A percentile compares a stretch with the other conserved stretches of the same genome.
phyloP scores from a whole-genome alignment of 306 rosid genomes.

The Corylus heterophylla region DNA sequence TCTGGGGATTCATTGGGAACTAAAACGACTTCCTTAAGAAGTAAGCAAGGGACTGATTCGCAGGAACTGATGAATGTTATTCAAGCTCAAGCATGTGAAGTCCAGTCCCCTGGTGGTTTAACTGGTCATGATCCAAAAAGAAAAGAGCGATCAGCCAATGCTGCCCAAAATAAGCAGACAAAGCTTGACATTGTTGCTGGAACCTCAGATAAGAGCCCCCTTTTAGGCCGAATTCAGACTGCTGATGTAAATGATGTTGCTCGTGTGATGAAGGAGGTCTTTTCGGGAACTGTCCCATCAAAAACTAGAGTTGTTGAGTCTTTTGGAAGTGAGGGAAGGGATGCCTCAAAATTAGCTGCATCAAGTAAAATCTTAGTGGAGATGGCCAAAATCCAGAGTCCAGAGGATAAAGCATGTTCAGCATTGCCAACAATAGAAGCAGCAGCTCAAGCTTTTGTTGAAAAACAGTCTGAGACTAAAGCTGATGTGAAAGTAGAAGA shows the following conservation, averaged over 20 bases:
- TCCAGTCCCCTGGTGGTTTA: slow-evolving; percentile 51
- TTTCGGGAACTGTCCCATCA: slow-evolving; percentile 79
- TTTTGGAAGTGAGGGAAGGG: slow-evolving; percentile 54
- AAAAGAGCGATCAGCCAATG: slow-evolving; percentile 58
- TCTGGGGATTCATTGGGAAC: slow-evolving; percentile 45
- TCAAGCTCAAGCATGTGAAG: slow-evolving; percentile 52
- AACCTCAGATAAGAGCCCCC: slow-evolving; percentile 60
- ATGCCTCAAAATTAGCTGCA: slow-evolving; percentile 29
- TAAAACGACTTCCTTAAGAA: slow-evolving; percentile 41
- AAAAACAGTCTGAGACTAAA: slow-evolving; percentile 27
- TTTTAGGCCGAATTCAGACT: slow-evolving; percentile 68
- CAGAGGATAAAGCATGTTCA: slow-evolving; percentile 38
- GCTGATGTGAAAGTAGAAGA: slow-evolving; percentile 24
- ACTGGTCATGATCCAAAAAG: slow-evolving; percentile 59
- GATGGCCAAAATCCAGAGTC: slow-evolving; percentile 30
- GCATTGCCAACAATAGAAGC: slow-evolving; percentile 15
- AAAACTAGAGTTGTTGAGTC: slow-evolving; percentile 60
- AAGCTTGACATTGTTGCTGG: slow-evolving; percentile 53
- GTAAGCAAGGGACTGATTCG: slow-evolving; percentile 45
- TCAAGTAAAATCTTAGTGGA: slow-evolving; percentile 41
- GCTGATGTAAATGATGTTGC: slow-evolving; percentile 90
- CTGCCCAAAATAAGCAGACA: slow-evolving; percentile 60
- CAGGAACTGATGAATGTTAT: slow-evolving; percentile 41
- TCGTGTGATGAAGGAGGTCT: slow-evolving; percentile 98
- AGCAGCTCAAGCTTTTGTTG: slow-evolving; percentile 32